These are phyloP conservation scores for Basidiobolus meristosporus DNA, from an alignment of 371 early-diverging fungal genomes.

Conservation along the genomic window DNA sequence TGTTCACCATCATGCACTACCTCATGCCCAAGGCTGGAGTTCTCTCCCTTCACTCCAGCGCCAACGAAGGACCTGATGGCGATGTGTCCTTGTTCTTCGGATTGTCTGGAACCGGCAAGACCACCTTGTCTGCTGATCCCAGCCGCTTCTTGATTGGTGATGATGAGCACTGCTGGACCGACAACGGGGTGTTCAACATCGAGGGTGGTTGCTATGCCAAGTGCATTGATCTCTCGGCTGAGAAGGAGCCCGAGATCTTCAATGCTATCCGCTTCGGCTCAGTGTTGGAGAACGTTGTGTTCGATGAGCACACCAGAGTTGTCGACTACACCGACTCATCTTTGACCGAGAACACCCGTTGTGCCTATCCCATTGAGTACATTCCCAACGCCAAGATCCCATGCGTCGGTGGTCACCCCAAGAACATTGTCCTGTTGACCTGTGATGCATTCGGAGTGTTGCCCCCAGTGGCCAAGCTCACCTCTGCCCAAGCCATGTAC, in stretches of 20 bases:
- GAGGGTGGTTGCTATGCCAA: conserved; percentile 99
- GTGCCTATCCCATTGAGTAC: conserved; percentile 93
- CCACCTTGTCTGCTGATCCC: conserved; percentile 91
- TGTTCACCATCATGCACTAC: conserved; percentile 97
- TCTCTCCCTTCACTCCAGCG: conserved; percentile 88
- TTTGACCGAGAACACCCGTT: conserved; percentile 93
- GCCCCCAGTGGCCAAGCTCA: conserved; percentile 85
- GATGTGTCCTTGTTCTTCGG: conserved; percentile 97
- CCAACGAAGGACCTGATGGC: conserved; percentile 79
- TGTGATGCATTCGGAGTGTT: conserved; percentile 97
- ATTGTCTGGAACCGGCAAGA: conserved; percentile 94
- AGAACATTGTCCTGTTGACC: conserved; percentile 90
- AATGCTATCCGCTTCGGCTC: conserved; percentile 87
- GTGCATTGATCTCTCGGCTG: conserved; percentile 79
- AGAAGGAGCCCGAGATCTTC: conserved; percentile 97
- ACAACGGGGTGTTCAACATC: conserved; percentile 90
- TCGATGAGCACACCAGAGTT: conserved; percentile 54
- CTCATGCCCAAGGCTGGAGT: conserved; percentile 93
- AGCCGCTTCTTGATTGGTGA: conserved; percentile 88
- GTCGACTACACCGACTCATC: conserved; percentile 71
- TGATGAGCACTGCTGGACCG: conserved; percentile 97
- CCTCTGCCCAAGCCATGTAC: conserved; percentile 87
- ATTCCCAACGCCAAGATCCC: conserved; percentile 94
- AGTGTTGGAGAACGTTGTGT: conserved; percentile 89
- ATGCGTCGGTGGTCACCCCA: conserved; percentile 83